Percentiles rank a stretch among this genome's conserved stretches.
phyloP scores from a whole-genome alignment of 345 rosid species.

The Bretschneidera sinensis region DNA sequence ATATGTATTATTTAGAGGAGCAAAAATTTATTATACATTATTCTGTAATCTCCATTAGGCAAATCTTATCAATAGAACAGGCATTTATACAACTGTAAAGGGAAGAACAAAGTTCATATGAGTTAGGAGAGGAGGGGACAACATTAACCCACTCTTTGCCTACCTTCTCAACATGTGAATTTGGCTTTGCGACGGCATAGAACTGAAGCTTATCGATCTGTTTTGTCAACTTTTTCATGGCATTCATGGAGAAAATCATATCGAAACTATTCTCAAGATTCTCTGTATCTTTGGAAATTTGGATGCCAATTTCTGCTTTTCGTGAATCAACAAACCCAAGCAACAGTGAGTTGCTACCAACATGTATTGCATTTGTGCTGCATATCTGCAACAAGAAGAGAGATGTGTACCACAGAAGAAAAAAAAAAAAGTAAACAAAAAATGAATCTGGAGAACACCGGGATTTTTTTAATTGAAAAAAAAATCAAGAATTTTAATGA shows the following conservation, averaged over 20 bases:
- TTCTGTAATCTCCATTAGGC: slow-evolving; percentile 50
- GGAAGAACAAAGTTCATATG: slow-evolving; percentile 50
- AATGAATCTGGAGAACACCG: no score
- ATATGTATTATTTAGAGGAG: no score
- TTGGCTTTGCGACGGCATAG: slow-evolving; percentile 29
- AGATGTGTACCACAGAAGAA: no score
- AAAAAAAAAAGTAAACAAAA: no score
- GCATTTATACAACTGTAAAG: slow-evolving; percentile 44
- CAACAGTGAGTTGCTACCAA: slow-evolving; percentile 32
- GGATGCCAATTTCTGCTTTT: slow-evolving; percentile 57
- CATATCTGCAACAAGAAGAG: slow-evolving; percentile 59
- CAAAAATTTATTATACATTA: no score
- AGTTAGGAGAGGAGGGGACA: slow-evolving; percentile 54
- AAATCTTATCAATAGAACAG: slow-evolving; percentile 46
- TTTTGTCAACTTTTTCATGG: slow-evolving; percentile 38
- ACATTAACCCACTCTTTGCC: slow-evolving; percentile 65
- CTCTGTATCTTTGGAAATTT: slow-evolving; percentile 21
- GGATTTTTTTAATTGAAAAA: no score
- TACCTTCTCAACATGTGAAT: slow-evolving; percentile 47
- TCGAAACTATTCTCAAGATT: slow-evolving; percentile 30
- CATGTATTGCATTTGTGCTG: slow-evolving; percentile 12
- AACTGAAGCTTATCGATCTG: slow-evolving; percentile 41
- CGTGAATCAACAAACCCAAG: slow-evolving; percentile 42
- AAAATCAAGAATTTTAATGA: no score
- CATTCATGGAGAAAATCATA: slow-evolving; percentile 42